A percentile compares a stretch with the other conserved stretches of the same genome.
Conservation (phyloP, 106 monocot genomes). For the Gastrodia elata region DNA sequence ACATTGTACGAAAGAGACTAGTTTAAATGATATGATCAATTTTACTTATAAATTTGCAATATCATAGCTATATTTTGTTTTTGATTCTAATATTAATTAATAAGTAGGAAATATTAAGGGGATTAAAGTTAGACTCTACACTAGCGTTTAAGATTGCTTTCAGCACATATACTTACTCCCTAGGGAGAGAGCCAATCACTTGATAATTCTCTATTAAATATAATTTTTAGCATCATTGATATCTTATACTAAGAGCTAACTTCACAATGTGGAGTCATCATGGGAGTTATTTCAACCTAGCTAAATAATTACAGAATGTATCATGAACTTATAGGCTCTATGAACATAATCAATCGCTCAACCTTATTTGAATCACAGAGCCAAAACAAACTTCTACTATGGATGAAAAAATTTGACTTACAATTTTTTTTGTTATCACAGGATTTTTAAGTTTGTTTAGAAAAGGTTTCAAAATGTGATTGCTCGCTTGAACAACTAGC, state of each 20-base stretch:
- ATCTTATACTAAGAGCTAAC: background rate
- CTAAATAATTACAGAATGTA: background rate
- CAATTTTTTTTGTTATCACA: too few relatives aligned
- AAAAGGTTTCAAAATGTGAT: too few relatives aligned
- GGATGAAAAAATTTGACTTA: too few relatives aligned
- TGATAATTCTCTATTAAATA: background rate
- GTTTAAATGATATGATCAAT: background rate
- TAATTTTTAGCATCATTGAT: background rate
- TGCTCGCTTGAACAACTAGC: too few relatives aligned
- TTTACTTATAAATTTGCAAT: background rate
- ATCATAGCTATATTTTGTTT: background rate
- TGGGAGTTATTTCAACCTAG: background rate
- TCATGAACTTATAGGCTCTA: background rate
- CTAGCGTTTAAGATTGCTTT: background rate
- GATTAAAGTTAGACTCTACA: background rate
- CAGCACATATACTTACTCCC: background rate
- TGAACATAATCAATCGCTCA: background rate
- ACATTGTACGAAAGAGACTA: too few relatives aligned
- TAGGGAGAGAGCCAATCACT: background rate
- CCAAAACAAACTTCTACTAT: too few relatives aligned
- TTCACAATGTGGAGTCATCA: background rate
- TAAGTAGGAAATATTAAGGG: background rate
- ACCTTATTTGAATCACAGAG: background rate
- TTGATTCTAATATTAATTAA: background rate
- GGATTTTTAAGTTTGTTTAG: too few relatives aligned